Evolutionary conservation across 23 red algal species (phyloP), one percentile per base, ranked within the genome.

Genomic region (Cyanidiococcus yangmingshanensis): DNA sequence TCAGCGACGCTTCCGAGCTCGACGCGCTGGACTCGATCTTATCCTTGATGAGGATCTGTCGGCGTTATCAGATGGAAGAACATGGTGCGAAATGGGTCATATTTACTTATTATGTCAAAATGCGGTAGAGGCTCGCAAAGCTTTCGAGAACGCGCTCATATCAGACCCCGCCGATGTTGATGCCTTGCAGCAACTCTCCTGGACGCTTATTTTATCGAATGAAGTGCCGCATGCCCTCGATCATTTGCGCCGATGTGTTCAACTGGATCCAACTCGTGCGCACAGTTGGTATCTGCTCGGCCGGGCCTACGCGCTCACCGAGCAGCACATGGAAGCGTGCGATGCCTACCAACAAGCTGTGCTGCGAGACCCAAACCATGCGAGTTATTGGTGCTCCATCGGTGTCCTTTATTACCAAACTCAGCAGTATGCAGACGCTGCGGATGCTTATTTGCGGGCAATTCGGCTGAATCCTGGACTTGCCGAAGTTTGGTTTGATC

Each of bases 241-340:
- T 0, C 74, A 88, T 25, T 68, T 97, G 0, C 71, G 78, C 15
- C 80, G 71, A 12, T 89, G 87, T 21, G 82, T 87, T 0, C 82
- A 90, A 30, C 41, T 81, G n/a, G 87, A 97, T 35, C 74, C 79
- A 16, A 79, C 29, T 41, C 80, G 90, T 50, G 93, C 79, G 16
- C 93, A 97, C 37, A 80, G 86, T 16, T 97, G 93, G 93, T 97
- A 97, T 59, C 78, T 97, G 79, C 63, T 97, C 37, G 93, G 93
- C 35, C 80, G 93, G 35, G 85, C 90, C 34, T 78, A 90, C 74
- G 89, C 87, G 79, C 57, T 82, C 37, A 37, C 75, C 41, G 54
- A 87, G 38, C 84, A 90, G 58, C 90, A 87, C 76, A 57, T 76
- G n/a, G 77, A 86, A 40, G 93, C 93, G 34, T 91, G 90, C 74